Evolutionary conservation across 2,329 filamentous ascomycete genomes (phyloP).

Genomic region (Shiraia sp.): DNA sequence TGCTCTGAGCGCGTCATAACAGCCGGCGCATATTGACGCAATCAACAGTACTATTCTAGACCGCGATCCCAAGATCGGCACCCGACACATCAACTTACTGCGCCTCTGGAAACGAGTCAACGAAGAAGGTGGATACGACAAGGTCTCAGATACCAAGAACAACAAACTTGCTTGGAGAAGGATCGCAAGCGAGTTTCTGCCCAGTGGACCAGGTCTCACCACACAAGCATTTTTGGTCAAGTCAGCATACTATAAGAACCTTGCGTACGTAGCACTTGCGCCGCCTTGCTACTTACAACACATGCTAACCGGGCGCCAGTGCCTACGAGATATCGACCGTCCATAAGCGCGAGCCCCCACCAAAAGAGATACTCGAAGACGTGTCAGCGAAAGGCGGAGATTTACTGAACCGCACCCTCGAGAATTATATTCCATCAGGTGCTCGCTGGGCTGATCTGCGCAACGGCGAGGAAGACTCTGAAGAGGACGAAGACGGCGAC

Average conservation of each 20-base stretch:
- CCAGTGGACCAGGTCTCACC: conserved; percentile 71
- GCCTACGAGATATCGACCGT: conserved; percentile 83
- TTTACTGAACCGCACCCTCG: conserved; percentile 75
- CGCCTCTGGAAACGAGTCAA: conserved; percentile 79
- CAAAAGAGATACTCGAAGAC: conserved; percentile 84
- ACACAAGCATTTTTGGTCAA: conserved; percentile 88
- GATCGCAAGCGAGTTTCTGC: conserved; percentile 75
- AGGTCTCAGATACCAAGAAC: conserved; percentile 67
- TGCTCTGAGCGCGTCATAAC: conserved; percentile 12
- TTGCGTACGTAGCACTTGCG: conserved; percentile 58
- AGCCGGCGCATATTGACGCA: conserved; percentile 28
- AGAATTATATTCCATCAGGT: conserved; percentile 67
- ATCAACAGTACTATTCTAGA: conserved; percentile 69
- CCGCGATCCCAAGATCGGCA: conserved; percentile 78
- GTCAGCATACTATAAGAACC: conserved; percentile 85
- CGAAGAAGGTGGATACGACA: conserved; percentile 81
- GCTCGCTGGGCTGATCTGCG: conserved; percentile 52
- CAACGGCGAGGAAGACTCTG: conserved; percentile 61
- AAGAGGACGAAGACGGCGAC: conserved; percentile 50
- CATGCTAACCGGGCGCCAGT: conserved; percentile 33
- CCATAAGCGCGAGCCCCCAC: conserved; percentile 79
- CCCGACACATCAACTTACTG: conserved; percentile 74
- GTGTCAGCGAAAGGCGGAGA: conserved; percentile 77
- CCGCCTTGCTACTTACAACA: conserved; percentile 6
- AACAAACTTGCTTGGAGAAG: conserved; percentile 85